phyloP scores from a whole-genome alignment of 805 yeast species.

The Kluyveromyces wickerhamii region DNA sequence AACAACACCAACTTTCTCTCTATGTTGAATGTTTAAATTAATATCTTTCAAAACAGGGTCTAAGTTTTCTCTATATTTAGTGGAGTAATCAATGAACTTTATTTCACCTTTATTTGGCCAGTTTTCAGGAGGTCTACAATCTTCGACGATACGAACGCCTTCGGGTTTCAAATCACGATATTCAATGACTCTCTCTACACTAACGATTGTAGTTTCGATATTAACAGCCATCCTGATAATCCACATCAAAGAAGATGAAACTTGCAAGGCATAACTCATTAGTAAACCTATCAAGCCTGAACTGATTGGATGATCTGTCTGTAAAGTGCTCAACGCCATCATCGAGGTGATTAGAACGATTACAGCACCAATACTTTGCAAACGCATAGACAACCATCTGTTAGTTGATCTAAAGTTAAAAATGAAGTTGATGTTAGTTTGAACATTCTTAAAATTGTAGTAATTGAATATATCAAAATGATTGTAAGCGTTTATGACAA shows the following conservation, averaged over 20 bases:
- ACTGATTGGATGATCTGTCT: constrained; percentile 36
- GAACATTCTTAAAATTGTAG: constrained; percentile 44
- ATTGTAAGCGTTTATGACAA: constrained; percentile 71
- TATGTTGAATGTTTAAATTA: constrained; percentile 38
- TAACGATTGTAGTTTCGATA: constrained; percentile 54
- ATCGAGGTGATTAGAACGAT: constrained; percentile 45
- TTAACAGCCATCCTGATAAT: constrained; percentile 56
- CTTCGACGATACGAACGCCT: constrained; percentile 39
- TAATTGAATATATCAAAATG: constrained; percentile 55
- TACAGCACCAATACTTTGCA: constrained; percentile 52
- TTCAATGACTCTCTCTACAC: constrained; percentile 61
- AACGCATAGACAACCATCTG: constrained; percentile 58
- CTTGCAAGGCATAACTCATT: constrained; percentile 54
- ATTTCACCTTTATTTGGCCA: constrained; percentile 55
- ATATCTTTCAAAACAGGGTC: constrained; percentile 52
- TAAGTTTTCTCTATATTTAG: constrained; percentile 49
- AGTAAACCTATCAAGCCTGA: constrained; percentile 58
- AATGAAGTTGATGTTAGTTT: constrained; percentile 39
- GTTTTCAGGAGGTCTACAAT: constrained; percentile 34
- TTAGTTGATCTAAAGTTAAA: constrained; percentile 47
- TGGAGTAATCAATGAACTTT: constrained; percentile 43
- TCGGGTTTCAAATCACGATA: constrained; percentile 43
- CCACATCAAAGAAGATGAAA: constrained; percentile 45
- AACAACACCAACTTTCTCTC: constrained; percentile 64
- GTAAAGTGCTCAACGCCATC: constrained; percentile 35